Conservation (phyloP, 2,329 filamentous ascomycete species). For the Lachnellula arida region DNA sequence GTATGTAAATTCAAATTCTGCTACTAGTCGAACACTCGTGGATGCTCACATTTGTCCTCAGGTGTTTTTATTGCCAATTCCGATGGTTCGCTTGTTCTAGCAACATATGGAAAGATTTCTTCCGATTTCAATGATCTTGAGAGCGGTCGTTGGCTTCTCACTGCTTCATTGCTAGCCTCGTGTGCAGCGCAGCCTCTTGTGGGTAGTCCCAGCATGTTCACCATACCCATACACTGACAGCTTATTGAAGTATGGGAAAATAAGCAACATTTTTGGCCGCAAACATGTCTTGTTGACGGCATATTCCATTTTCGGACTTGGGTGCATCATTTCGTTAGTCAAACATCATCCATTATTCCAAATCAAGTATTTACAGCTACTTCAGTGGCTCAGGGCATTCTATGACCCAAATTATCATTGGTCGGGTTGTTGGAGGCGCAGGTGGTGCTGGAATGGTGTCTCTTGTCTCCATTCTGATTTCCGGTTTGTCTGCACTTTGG, state of each 20-base stretch:
- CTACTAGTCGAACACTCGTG: not conserved
- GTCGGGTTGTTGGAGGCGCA: constrained; percentile 47
- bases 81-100: constrained; percentile 60
- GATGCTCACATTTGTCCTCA: constrained; percentile 16
- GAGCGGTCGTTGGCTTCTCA: constrained; percentile 54
- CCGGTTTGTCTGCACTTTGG: constrained; percentile 33
- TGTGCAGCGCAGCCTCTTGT: constrained; percentile 49
- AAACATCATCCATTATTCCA: not conserved
- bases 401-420: constrained; percentile 47
- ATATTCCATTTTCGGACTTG: constrained; percentile 47
- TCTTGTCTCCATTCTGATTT: constrained; percentile 48
- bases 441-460: constrained; percentile 48
- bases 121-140: constrained; percentile 55
- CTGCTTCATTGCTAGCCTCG: constrained; percentile 46
- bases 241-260: constrained; percentile 37
- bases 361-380: not conserved
- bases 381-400: constrained; percentile 40
- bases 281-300: constrained; percentile 45
- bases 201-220: not conserved
- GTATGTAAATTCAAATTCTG: constrained; percentile 2
- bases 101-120: constrained; percentile 58
- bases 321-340: constrained; percentile 38
- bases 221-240: not conserved
- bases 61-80: constrained; percentile 63
- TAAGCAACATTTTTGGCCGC: constrained; percentile 55